Percentiles rank a stretch among this genome's conserved stretches.
phyloP scores from a whole-genome alignment of 352 stramenopile species.

The Globisporangium barbulae region DNA sequence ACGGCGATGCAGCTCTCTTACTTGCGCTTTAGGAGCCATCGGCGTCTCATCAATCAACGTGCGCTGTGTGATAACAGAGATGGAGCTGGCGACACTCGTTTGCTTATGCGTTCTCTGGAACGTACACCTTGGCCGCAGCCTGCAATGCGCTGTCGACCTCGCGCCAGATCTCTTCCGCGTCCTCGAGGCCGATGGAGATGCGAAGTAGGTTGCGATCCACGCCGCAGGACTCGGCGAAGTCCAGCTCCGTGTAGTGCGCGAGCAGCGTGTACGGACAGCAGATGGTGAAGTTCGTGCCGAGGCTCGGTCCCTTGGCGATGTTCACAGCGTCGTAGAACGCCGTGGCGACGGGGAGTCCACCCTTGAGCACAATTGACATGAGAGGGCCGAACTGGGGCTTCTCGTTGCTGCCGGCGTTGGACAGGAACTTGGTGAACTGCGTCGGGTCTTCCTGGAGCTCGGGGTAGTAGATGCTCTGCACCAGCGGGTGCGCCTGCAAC shows the following conservation, averaged over 20 bases:
- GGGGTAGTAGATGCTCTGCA: slow-evolving; percentile 88
- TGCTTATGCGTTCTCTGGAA: not conserved
- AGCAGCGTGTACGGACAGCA: slow-evolving; percentile 91
- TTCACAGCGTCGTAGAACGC: slow-evolving; percentile 89
- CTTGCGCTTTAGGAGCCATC: not conserved
- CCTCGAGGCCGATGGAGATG: slow-evolving; percentile 90
- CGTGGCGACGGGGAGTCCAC: slow-evolving; percentile 55
- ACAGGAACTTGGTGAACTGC: slow-evolving; percentile 63
- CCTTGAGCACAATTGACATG: slow-evolving; percentile 84
- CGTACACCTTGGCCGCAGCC: slow-evolving; percentile 17
- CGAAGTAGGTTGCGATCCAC: slow-evolving; percentile 90
- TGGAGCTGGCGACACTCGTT: not conserved
- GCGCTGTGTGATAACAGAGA: not conserved
- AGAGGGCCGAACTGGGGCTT: slow-evolving; percentile 80
- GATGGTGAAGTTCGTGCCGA: slow-evolving; percentile 95
- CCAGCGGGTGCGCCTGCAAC: slow-evolving; percentile 66
- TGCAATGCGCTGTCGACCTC: slow-evolving; percentile 53
- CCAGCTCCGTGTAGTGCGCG: slow-evolving; percentile 91
- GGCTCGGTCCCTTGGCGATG: slow-evolving; percentile 82
- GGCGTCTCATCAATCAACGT: slow-evolving; percentile 9
- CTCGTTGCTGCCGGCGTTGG: slow-evolving; percentile 12
- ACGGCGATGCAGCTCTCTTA: not conserved
- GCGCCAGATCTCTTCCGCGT: slow-evolving; percentile 67
- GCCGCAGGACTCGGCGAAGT: slow-evolving; percentile 89
- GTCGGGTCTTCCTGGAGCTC: slow-evolving; percentile 44